Evolutionary conservation across 805 yeast species (phyloP).

Genomic region (Metschnikowia kofuensis): DNA sequence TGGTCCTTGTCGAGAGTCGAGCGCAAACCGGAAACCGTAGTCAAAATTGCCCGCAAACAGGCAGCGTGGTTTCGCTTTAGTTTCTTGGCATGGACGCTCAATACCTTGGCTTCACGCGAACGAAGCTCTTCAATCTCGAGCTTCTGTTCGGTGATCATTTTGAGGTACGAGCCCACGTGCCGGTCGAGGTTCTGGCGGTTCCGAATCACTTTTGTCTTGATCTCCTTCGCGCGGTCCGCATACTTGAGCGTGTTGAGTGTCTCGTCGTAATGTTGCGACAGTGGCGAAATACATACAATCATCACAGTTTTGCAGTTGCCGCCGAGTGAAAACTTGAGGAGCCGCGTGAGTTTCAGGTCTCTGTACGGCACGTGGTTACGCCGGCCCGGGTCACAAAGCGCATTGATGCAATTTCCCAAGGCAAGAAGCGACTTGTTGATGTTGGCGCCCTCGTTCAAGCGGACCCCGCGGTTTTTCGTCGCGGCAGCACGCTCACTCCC

Average conservation of each 20-base stretch:
- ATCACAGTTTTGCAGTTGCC: conserved; percentile 94
- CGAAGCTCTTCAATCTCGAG: conserved; percentile 69
- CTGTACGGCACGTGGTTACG: conserved; percentile 83
- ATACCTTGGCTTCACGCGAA: conserved; percentile 45
- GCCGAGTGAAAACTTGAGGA: conserved; percentile 84
- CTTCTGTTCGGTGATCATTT: conserved; percentile 80
- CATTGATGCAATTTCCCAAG: conserved; percentile 90
- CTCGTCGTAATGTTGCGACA: conserved; percentile 85
- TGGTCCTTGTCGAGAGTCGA: conserved; percentile 40
- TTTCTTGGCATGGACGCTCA: conserved; percentile 37
- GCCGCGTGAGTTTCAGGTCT: conserved; percentile 84
- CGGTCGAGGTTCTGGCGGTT: conserved; percentile 74
- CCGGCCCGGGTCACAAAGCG: conserved; percentile 70
- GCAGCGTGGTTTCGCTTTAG: conserved; percentile 33
- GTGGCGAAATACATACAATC: conserved; percentile 93
- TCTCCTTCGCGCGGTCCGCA: conserved; percentile 88
- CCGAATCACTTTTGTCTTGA: conserved; percentile 73
- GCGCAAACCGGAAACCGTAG: conserved; percentile 41
- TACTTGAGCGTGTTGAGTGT: conserved; percentile 87
- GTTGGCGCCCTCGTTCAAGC: conserved; percentile 89
- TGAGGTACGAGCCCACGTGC: conserved; percentile 81
- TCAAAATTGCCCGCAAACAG: conserved; percentile 39
- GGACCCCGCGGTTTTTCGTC: conserved; percentile 76
- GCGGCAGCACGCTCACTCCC: conserved; percentile 95
- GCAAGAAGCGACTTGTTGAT: conserved; percentile 87